Conservation (phyloP, 305 asterid genomes). For the Nicotiana rustica region DNA sequence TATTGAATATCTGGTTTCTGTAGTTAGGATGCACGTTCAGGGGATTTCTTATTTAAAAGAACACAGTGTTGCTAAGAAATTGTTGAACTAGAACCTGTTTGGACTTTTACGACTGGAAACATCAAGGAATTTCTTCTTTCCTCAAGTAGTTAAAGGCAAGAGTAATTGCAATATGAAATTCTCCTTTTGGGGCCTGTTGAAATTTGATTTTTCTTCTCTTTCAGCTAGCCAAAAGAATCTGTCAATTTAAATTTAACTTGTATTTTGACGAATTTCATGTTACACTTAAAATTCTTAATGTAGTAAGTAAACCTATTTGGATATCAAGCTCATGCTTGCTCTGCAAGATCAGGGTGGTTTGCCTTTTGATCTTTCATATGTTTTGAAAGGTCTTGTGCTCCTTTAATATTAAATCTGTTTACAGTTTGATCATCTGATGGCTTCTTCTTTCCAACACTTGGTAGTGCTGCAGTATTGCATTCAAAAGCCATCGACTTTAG, state of each 20-base stretch:
- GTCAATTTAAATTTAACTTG: neutral
- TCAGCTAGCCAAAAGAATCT: neutral
- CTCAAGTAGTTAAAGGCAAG: neutral
- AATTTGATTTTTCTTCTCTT: neutral
- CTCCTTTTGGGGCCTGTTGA: conserved; percentile 7
- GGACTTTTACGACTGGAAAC: neutral
- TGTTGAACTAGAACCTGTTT: conserved; percentile 24
- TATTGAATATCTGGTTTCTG: neutral
- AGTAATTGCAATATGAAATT: conserved; percentile 3
- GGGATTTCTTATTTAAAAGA: neutral
- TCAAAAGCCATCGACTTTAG: neutral
- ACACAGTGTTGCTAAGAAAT: neutral
- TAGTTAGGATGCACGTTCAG: neutral
- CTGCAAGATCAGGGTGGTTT: neutral
- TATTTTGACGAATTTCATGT: neutral
- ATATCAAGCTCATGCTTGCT: conserved; percentile 5
- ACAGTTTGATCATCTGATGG: neutral
- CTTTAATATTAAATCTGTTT: neutral
- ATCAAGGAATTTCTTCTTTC: neutral
- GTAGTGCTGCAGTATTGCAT: neutral
- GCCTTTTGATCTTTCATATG: neutral
- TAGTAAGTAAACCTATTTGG: neutral
- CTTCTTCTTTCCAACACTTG: neutral
- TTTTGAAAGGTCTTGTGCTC: neutral
- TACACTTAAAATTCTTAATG: conserved; percentile 6